Evolutionary conservation across 2,329 filamentous ascomycete genomes (phyloP).

Genomic region (Aureobasidium lini): DNA sequence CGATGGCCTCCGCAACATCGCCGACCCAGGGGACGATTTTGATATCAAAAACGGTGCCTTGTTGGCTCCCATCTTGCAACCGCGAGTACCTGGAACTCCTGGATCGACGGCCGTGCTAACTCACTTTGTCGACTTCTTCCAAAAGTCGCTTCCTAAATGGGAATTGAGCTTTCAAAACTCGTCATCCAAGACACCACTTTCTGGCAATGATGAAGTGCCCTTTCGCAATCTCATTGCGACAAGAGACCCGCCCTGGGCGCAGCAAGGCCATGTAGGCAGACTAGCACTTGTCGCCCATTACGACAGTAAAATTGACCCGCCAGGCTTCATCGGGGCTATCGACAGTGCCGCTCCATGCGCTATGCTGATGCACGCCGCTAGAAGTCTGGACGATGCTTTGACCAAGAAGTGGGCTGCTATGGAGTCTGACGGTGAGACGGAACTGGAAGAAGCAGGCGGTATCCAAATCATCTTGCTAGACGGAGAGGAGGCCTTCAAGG

Average conservation of each 20-base stretch:
- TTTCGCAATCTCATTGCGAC: slow-evolving; percentile 83
- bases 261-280: slow-evolving; percentile 65
- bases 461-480: slow-evolving; percentile 87
- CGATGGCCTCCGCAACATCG: slow-evolving; percentile 62
- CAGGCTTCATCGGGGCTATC: slow-evolving; percentile 86
- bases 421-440: slow-evolving; percentile 41
- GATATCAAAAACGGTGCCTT: slow-evolving; percentile 68
- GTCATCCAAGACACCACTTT: slow-evolving; percentile 73
- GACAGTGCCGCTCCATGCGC: slow-evolving; percentile 94
- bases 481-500: slow-evolving; percentile 83
- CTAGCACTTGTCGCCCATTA: slow-evolving; percentile 91
- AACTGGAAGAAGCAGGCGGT: slow-evolving; percentile 67
- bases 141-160: slow-evolving; percentile 68
- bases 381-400: slow-evolving; percentile 70
- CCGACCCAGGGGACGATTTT: slow-evolving; percentile 60
- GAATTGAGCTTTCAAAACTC: slow-evolving; percentile 78
- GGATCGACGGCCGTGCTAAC: slow-evolving; percentile 65
- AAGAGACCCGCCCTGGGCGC: slow-evolving; percentile 78
- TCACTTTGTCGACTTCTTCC: slow-evolving; percentile 82
- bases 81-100: slow-evolving; percentile 80
- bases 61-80: slow-evolving; percentile 76
- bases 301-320: slow-evolving; percentile 71
- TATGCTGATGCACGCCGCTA: slow-evolving; percentile 80
- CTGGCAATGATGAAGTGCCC: slow-evolving; percentile 61
- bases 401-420: slow-evolving; percentile 75